Base-by-base conservation (phyloP, 2,329 filamentous ascomycete genomes). In the Epichloe gansuensis region DNA sequence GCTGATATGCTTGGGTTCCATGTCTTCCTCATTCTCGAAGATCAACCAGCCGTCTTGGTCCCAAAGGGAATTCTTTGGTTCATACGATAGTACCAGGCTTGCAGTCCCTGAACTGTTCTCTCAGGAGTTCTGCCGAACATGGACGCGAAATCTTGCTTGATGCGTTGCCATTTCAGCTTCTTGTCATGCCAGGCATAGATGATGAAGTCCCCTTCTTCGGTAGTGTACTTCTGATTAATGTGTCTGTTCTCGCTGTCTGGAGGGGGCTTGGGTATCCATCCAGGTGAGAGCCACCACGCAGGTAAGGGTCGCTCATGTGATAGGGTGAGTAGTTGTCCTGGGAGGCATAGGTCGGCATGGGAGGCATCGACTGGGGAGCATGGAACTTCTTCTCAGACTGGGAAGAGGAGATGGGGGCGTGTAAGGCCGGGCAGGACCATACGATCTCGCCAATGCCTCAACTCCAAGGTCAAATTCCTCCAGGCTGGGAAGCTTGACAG, bases 181-280 rank as follows among this genome's bases (percentile, higher is more conserved):
- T 67, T 69, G 56, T 72, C 70, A 53, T 71, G 68, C 61, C 67
- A 71, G n/a, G 66, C 66, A 55, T 72, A 72, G 55, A 72, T 70
- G 60, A 71, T 71, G 52, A 69, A 72, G 57, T 72, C 69, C 15
- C 69, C 68, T 55, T 72, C 68, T 54, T 72, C 70, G 1, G 65
- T 67, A 0, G 69, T 71, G 59, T 72, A 72, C 58, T 72, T 72
- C 48, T 71, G 67, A 59, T 72, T 72, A 56, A 70, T 70, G 55
- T 71, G 68, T 25, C 67, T 60, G 47, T 65, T 67, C 55, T 71
- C 67, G 12, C 60, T 61, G 35, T 69, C 67, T 0, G 64, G 65
- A 5, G 67, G 67, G 67, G 66, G 50, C 65, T 67, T 17, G 65
- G 67, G 44, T 68, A 68, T 25, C 62, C 60, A 25, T 64, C 64